Conservation (phyloP, 2,329 filamentous ascomycete genomes). For the Xylariaceae sp. region DNA sequence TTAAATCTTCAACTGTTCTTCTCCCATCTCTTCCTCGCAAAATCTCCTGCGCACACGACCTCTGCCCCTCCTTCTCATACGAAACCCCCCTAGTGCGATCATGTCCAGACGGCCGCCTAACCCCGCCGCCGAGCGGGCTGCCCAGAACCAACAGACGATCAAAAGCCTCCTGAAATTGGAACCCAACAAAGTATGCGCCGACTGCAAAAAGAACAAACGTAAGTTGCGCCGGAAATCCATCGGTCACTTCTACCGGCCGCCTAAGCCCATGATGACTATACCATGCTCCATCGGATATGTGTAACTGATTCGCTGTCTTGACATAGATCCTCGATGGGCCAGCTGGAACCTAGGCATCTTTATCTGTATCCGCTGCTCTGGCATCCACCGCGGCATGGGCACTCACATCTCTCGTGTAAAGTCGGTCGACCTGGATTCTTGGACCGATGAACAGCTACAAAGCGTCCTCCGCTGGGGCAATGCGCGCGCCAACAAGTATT, state of each 20-base stretch:
- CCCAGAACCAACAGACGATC: constrained; percentile 89
- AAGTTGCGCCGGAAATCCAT: constrained; percentile 31
- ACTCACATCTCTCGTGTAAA: constrained; percentile 98
- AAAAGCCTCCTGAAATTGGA: constrained; percentile 94
- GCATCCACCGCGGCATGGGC: constrained; percentile 97
- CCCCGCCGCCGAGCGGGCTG: constrained; percentile 79
- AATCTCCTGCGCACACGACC: too few species aligned
- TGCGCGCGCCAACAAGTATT: constrained; percentile 94
- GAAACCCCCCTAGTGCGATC: constrained; percentile 19
- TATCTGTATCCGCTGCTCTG: constrained; percentile 95
- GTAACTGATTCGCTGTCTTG: neutral
- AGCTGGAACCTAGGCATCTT: constrained; percentile 99
- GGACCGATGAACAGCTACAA: constrained; percentile 96
- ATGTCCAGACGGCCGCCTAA: constrained; percentile 80
- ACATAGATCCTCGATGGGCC: constrained; percentile 89
- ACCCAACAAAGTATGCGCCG: constrained; percentile 91
- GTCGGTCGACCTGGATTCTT: constrained; percentile 94
- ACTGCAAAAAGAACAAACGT: constrained; percentile 99
- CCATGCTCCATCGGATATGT: too few species aligned
- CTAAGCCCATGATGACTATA: too few species aligned
- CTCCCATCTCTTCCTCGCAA: neutral
- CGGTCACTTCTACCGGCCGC: too few species aligned
- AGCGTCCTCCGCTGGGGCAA: constrained; percentile 96
- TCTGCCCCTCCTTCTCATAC: too few species aligned
- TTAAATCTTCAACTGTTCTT: neutral